Evolutionary conservation across 2,329 filamentous ascomycete species (phyloP).

Genomic region (Aureobasidium leucospermi): DNA sequence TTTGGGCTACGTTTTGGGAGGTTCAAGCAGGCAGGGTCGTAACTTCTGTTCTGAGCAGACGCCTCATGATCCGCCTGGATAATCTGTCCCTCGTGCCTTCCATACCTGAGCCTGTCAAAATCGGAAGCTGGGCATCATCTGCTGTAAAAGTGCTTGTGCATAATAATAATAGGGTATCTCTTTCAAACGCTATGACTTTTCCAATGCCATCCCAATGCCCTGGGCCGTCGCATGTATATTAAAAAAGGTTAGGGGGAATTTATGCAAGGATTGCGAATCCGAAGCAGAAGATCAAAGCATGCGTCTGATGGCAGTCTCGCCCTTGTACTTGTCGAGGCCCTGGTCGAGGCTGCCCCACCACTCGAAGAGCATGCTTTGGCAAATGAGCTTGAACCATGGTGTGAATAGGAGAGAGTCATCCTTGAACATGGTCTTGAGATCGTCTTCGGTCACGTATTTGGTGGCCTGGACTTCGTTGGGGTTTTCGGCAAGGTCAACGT

Average conservation of each 20-base stretch:
- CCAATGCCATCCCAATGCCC: background rate
- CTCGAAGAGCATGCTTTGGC: slow-evolving; percentile 92
- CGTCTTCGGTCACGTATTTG: slow-evolving; percentile 73
- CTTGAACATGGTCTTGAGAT: slow-evolving; percentile 77
- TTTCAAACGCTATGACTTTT: slow-evolving; percentile 10
- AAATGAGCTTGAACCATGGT: slow-evolving; percentile 99
- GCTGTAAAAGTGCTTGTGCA: background rate
- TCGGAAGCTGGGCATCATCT: background rate
- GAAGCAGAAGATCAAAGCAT: slow-evolving; percentile 45
- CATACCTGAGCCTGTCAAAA: background rate
- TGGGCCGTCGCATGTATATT: background rate
- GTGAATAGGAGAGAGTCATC: slow-evolving; percentile 80
- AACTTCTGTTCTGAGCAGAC: background rate
- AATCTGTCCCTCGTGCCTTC: background rate
- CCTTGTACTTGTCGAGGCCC: slow-evolving; percentile 75
- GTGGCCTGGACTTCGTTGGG: slow-evolving; percentile 83
- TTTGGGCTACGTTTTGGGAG: background rate
- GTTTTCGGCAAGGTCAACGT: slow-evolving; percentile 76
- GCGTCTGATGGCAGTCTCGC: slow-evolving; percentile 79
- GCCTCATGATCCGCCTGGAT: background rate
- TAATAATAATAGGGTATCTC: slow-evolving; percentile 5
- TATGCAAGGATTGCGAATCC: background rate
- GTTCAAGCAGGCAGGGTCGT: background rate
- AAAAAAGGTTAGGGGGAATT: background rate
- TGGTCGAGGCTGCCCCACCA: slow-evolving; percentile 88